Evolutionary conservation across 306 rosid species (phyloP), one percentile per base, ranked within the genome.

Genomic region (Parietaria judaica): DNA sequence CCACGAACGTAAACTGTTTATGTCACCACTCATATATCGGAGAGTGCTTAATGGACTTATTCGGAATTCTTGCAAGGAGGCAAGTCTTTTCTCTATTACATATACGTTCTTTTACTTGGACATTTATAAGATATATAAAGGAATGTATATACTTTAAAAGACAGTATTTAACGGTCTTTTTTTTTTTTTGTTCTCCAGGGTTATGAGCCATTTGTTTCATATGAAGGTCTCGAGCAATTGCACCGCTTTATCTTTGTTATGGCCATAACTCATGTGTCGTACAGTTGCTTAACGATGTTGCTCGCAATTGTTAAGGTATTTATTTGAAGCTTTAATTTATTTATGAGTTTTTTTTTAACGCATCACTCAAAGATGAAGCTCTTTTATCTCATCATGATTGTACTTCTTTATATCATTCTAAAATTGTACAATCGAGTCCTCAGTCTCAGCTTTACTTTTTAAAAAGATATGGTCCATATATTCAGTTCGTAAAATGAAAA

Each of bases 251-350:
- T 92, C 80, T 92, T 92, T 76, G 81, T 92, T 69, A 92, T 92
- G 99, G 99, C 97, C 35, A 72, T 92, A 65, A 92, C 99, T 37
- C 99, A 92, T 73, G 64, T 92, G 69, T 86, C 94, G 66, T 92
- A 92, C 75, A 92, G 99, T 79, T 92, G 99, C 84, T 82, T 92
- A 64, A 92, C 96, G 14, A 92, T 92, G 97, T 73, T 92, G 82
- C 78, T 92, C 62, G 95, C 95, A 51, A 84, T 92, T 78, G 99
- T 92, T 65, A 88, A 92, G 99, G 99, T 88, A 45, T 69, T 76
- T 4, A 49, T 10, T 49, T 4, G 9, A 4, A 10, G 45, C 45
- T 41, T 5, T 41, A 5, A 8, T 41, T 5, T 41, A 5, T 41
- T 41, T 5, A 8, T 5, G 45, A 3, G 1, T 41, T 41, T 41